Percentiles rank a stretch among this genome's conserved stretches.
Evolutionary conservation across 2,329 filamentous ascomycete species (phyloP).

Genomic region (Penicillium sp.): DNA sequence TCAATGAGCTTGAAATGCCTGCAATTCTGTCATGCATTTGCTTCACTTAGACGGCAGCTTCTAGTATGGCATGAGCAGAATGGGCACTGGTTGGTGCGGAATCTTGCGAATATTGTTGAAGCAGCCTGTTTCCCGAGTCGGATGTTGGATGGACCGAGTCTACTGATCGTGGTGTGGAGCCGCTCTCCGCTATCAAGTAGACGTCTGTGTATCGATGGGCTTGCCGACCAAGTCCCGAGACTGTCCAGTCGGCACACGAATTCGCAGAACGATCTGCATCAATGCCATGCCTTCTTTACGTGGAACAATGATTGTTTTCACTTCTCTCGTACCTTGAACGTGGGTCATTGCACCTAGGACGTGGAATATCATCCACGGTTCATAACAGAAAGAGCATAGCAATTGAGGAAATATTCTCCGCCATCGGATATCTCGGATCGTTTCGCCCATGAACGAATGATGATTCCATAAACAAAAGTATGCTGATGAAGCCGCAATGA

Average conservation of each 20-base stretch:
- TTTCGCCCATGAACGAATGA: not conserved
- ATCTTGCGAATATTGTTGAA: not conserved
- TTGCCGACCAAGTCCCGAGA: not conserved
- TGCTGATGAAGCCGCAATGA: not conserved
- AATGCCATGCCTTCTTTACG: not conserved
- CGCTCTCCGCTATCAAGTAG: not conserved
- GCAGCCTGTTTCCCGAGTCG: not conserved
- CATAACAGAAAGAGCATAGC: no score
- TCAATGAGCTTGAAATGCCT: not conserved
- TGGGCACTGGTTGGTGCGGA: not conserved
- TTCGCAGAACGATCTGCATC: not conserved
- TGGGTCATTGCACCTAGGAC: constrained; percentile 3
- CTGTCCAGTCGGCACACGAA: not conserved
- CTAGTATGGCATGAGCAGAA: not conserved
- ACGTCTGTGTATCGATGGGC: not conserved
- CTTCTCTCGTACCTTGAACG: not conserved
- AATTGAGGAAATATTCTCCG: constrained; percentile 6
- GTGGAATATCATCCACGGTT: not conserved
- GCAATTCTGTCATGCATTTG: constrained; percentile 5
- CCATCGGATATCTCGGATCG: no score
- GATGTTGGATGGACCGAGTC: not conserved
- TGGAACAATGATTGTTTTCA: not conserved
- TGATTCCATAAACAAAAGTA: not conserved
- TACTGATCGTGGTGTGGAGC: not conserved
- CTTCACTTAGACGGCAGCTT: not conserved